Evolutionary conservation across 306 rosid species (phyloP).

Genomic region (Arachis stenosperma): DNA sequence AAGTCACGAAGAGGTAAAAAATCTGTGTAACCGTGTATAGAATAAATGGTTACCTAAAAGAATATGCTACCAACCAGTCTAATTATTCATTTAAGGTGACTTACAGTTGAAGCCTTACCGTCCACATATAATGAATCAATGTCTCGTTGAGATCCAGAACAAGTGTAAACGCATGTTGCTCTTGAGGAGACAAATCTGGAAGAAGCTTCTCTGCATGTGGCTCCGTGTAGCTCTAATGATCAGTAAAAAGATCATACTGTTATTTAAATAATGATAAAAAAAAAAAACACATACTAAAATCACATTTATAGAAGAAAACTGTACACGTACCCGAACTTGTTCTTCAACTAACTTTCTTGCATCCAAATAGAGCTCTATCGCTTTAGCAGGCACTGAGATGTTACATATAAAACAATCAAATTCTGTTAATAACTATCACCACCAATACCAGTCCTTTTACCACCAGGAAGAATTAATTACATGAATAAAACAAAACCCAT

Average conservation of each 20-base stretch:
- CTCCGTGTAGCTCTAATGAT: slow-evolving; percentile 75
- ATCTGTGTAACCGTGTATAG: background rate
- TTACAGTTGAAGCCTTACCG: slow-evolving; percentile 57
- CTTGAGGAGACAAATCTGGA: slow-evolving; percentile 92
- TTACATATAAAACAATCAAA: slow-evolving; percentile 41
- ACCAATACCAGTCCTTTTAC: too few species aligned
- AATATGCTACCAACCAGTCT: background rate
- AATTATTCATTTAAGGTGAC: background rate
- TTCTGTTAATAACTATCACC: background rate
- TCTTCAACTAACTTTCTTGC: slow-evolving; percentile 80
- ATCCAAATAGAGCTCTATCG: slow-evolving; percentile 77
- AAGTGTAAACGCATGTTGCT: slow-evolving; percentile 84
- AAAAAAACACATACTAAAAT: background rate
- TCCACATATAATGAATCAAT: slow-evolving; percentile 85
- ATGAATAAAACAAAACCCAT: too few species aligned
- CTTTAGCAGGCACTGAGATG: slow-evolving; percentile 82
- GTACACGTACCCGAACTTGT: slow-evolving; percentile 65
- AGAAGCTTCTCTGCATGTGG: slow-evolving; percentile 95
- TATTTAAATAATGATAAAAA: slow-evolving; percentile 28
- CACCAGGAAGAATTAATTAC: too few species aligned
- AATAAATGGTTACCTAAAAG: slow-evolving; percentile 13
- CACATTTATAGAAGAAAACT: slow-evolving; percentile 13
- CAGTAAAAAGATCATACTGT: slow-evolving; percentile 33
- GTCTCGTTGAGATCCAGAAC: slow-evolving; percentile 97
- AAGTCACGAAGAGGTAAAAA: slow-evolving; percentile 15